Conservation (phyloP, 108 stramenopile genomes). For the Fragilariopsis cylindrus region DNA sequence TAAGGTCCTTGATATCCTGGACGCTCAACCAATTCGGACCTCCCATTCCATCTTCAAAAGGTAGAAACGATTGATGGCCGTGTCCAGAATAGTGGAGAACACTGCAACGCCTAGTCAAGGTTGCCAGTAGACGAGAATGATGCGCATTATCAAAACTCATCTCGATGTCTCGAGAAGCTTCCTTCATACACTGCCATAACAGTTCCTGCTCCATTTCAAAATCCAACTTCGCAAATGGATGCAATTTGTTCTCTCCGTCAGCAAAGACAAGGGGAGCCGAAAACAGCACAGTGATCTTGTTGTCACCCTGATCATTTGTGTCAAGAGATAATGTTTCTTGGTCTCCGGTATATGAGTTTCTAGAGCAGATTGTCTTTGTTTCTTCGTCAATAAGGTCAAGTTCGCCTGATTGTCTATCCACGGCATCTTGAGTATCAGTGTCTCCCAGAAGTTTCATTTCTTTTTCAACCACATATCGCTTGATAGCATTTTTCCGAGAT, state of each 20-base stretch:
- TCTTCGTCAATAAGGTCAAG: conserved; percentile 31
- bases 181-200: conserved; percentile 78
- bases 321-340: neutral
- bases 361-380: neutral
- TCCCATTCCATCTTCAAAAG: conserved; percentile 84
- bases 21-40: conserved; percentile 78
- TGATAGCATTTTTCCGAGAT: conserved; percentile 37
- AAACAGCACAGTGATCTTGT: conserved; percentile 77
- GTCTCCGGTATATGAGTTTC: conserved; percentile 3
- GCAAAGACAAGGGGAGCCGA: conserved; percentile 80
- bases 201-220: conserved; percentile 77
- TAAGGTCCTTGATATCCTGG: conserved; percentile 59
- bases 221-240: conserved; percentile 75
- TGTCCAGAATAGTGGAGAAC: conserved; percentile 88
- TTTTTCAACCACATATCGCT: conserved; percentile 24
- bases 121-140: conserved; percentile 64
- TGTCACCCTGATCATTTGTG: conserved; percentile 25
- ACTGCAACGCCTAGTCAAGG: conserved; percentile 61
- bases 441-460: conserved; percentile 11
- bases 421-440: conserved; percentile 3
- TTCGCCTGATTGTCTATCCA: conserved; percentile 7
- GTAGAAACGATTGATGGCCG: conserved; percentile 68
- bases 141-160: conserved; percentile 77
- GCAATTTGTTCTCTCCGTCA: conserved; percentile 49
- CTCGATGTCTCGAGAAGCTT: conserved; percentile 77